A percentile compares a stretch with the other conserved stretches of the same genome.
Evolutionary conservation across 2,329 filamentous ascomycete species (phyloP).

Genomic region (Aureobasidium namibiae): DNA sequence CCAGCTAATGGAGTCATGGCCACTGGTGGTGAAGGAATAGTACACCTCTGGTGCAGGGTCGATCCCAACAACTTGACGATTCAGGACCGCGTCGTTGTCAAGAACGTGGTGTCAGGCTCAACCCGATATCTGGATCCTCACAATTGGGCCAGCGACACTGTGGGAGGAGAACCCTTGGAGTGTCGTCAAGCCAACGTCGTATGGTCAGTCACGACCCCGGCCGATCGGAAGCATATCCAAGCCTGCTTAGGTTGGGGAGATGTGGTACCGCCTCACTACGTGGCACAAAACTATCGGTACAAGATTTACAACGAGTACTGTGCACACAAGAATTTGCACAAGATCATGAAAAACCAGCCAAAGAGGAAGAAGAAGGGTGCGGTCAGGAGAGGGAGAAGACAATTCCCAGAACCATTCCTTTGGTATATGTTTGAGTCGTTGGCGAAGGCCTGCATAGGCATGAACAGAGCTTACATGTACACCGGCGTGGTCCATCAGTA

Average conservation of each 20-base stretch:
- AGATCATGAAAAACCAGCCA: not conserved
- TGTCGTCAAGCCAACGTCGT: not conserved
- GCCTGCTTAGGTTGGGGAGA: not conserved
- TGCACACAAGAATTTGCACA: not conserved
- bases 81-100: not conserved
- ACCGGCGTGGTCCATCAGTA: not conserved
- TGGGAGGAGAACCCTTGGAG: not conserved
- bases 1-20: not conserved
- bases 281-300: not conserved
- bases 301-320: constrained; percentile 4
- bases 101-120: not conserved
- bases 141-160: not conserved
- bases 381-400: not conserved
- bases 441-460: not conserved
- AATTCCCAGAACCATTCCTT: not conserved
- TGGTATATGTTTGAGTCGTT: constrained; percentile 1
- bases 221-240: not conserved
- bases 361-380: not conserved
- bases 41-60: not conserved
- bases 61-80: not conserved
- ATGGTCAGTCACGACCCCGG: not conserved
- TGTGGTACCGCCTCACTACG: not conserved
- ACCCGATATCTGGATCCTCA: not conserved
- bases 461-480: not conserved
- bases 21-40: not conserved